These are phyloP conservation scores for Citrus hindsii DNA, from an alignment of 345 rosid species.

Conservation along the genomic window DNA sequence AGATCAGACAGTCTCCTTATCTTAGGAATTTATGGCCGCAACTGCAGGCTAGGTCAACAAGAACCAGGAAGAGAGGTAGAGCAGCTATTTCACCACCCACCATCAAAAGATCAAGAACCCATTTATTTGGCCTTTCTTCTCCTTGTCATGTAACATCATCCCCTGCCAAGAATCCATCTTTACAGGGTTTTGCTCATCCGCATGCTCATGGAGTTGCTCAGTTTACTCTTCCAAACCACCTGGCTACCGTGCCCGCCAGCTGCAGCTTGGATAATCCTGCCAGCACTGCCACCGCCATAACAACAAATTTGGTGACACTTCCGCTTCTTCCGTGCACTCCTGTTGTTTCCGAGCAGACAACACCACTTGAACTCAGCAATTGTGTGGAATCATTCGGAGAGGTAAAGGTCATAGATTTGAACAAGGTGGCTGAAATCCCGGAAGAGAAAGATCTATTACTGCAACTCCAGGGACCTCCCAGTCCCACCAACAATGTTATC, in stretches of 20 bases:
- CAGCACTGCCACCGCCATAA: slow-evolving; percentile 18
- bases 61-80: slow-evolving; percentile 88
- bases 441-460: slow-evolving; percentile 58
- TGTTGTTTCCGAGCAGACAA: slow-evolving; percentile 5
- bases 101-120: slow-evolving; percentile 48
- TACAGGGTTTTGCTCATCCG: slow-evolving; percentile 39
- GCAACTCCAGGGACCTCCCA: slow-evolving; percentile 53
- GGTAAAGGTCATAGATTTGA: slow-evolving; percentile 53
- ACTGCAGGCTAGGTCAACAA: slow-evolving; percentile 77
- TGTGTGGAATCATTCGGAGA: slow-evolving; percentile 36
- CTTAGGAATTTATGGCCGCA: slow-evolving; percentile 81
- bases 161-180: slow-evolving; percentile 24
- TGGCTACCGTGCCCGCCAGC: slow-evolving; percentile 3
- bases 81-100: slow-evolving; percentile 45
- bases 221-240: slow-evolving; percentile 33
- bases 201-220: slow-evolving; percentile 39
- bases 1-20: slow-evolving; percentile 73
- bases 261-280: slow-evolving; percentile 26
- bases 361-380: slow-evolving; percentile 18
- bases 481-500: slow-evolving; percentile 33
- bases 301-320: slow-evolving; percentile 57
- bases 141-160: slow-evolving; percentile 23
- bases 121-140: slow-evolving; percentile 22
- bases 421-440: slow-evolving; percentile 38
- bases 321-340: slow-evolving; percentile 68